Conservation (phyloP, 2,329 filamentous ascomycete genomes). For the Fonsecaea erecta region DNA sequence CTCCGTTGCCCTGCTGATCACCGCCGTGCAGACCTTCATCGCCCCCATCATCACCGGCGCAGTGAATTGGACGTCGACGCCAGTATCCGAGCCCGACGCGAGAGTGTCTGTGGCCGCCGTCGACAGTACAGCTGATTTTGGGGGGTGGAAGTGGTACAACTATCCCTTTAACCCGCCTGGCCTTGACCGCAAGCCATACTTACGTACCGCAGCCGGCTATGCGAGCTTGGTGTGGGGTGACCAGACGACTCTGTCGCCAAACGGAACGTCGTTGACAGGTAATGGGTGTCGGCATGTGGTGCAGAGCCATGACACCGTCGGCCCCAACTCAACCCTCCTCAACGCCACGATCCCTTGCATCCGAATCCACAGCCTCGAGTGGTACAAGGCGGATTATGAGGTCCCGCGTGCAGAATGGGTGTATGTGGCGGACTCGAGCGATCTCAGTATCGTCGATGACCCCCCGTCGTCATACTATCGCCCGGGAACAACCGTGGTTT, state of each 20-base stretch:
- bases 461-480: background rate
- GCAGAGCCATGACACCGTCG: conserved; percentile 10
- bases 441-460: background rate
- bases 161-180: background rate
- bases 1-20: background rate
- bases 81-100: background rate
- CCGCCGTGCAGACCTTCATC: background rate
- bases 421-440: background rate
- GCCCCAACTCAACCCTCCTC: conserved; percentile 19
- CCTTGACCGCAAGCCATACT: background rate
- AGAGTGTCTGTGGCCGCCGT: background rate
- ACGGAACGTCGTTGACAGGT: background rate
- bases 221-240: background rate
- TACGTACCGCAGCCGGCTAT: background rate
- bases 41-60: background rate
- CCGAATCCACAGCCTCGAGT: conserved; percentile 16
- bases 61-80: conserved; percentile 16
- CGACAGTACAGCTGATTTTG: background rate
- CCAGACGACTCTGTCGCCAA: background rate
- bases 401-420: background rate
- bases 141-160: conserved; percentile 11
- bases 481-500: background rate
- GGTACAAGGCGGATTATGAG: background rate
- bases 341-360: conserved; percentile 26
- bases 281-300: conserved; percentile 20